These are phyloP conservation scores for Tolypocladium endophyticum DNA, from an alignment of 2,329 filamentous ascomycete genomes.

Conservation along the genomic window DNA sequence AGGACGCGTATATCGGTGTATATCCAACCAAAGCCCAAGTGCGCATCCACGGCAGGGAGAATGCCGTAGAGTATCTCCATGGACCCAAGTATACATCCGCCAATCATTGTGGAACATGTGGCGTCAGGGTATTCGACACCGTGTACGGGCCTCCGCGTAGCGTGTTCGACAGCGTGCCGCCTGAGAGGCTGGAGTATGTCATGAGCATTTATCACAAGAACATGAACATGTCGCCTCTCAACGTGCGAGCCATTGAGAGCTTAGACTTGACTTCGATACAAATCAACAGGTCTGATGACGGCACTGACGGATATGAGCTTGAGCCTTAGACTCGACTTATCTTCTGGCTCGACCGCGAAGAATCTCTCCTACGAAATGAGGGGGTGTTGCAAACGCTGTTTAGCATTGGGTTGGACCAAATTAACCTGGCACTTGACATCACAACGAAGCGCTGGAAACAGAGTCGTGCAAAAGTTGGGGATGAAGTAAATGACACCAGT, in stretches of 20 bases:
- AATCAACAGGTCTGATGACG: conserved; percentile 10
- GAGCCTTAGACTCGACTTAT: neutral
- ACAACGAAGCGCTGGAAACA: neutral
- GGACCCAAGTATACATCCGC: conserved; percentile 10
- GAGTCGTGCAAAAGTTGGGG: neutral
- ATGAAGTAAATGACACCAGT: neutral
- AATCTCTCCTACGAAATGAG: neutral
- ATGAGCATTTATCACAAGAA: conserved; percentile 11
- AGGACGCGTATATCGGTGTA: conserved; percentile 17
- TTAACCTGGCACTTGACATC: neutral
- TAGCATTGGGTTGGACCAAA: neutral
- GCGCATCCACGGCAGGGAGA: conserved; percentile 11
- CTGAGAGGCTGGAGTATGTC: conserved; percentile 12
- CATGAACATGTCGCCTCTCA: conserved; percentile 14
- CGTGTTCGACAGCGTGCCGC: conserved; percentile 14
- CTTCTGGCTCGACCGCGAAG: neutral
- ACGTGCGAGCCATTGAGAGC: conserved; percentile 12
- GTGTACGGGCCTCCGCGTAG: conserved; percentile 18
- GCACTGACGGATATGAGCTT: conserved; percentile 13
- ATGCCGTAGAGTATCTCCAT: conserved; percentile 14
- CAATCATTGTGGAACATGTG: conserved; percentile 16
- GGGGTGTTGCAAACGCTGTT: neutral
- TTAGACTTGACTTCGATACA: conserved; percentile 5
- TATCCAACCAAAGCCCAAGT: conserved; percentile 18
- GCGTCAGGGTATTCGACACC: conserved; percentile 15